Evolutionary conservation across 257 asterid genomes (phyloP), one percentile per base, ranked within the genome.

Genomic region (Forsythia viridissima): DNA sequence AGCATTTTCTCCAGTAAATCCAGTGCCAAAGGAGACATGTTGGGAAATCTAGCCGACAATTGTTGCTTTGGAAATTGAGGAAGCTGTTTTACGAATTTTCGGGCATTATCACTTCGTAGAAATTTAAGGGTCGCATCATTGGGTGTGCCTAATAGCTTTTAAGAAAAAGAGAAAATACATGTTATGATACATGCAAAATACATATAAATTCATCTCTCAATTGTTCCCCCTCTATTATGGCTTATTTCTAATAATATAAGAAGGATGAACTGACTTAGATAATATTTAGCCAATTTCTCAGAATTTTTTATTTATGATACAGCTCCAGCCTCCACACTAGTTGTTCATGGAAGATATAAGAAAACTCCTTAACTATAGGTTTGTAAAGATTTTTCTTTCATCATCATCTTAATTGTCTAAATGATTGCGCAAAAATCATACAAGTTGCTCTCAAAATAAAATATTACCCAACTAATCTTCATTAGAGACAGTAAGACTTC

Each of bases 1-100:
- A 94, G 98, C 97, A 94, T 91, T 82, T 90, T 94, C 57, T 90
- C 96, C 2, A 94, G 86, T 75, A 94, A 89, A 90, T 94, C 97
- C 81, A 94, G 63, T 44, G 97, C 97, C 84, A 85, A 41, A 38
- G 97, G 88, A 43, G 97, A 82, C 91, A 88, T 89, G 80, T 74
- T 87, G 9, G 97, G 97, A 77, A 92, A 94, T 79, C 91, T 92
- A 38, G 90, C 85, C 16, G 87, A 80, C 75, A 91, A 80, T 52
- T 88, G 86, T 77, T 94, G 98, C 82, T 85, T 91, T 2, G 95
- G 97, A 79, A 72, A 89, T 8, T 77, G 83, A 6, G 97, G 96
- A 65, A 94, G 89, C 84, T 90, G 96, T 79, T 83, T 88, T 52
- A 92, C 91, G 71, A 89, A 94, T 85, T 82, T 90, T 72, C 90